Evolutionary conservation across 192 early-diverging fungal genomes (phyloP).

Genomic region (Lunasporangiospora selenospora): DNA sequence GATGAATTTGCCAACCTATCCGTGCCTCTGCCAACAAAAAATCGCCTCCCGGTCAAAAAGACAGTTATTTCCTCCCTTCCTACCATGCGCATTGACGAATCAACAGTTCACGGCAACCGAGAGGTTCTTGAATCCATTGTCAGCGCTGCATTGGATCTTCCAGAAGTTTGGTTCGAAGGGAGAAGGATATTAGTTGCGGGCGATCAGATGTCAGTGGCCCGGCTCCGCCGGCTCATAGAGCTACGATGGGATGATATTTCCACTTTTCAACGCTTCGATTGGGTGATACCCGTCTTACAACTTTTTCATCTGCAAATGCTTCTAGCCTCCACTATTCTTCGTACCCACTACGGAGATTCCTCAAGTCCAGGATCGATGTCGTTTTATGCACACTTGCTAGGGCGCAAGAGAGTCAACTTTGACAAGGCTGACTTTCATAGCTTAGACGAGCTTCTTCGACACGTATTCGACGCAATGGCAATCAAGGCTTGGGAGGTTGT

Average conservation of each 20-base stretch:
- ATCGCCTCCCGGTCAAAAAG: no score
- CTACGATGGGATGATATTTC: background rate
- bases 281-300: conserved; percentile 3
- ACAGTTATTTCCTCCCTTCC: no score
- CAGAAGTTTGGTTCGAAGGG: no score
- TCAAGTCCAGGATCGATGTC: background rate
- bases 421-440: background rate
- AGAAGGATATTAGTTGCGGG: conserved; percentile 7
- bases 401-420: background rate
- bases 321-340: conserved; percentile 4
- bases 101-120: no score
- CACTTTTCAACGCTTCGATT: background rate
- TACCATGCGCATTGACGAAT: no score
- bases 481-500: background rate
- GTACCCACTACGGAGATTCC: background rate
- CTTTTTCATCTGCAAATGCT: conserved; percentile 2
- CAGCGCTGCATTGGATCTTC: no score
- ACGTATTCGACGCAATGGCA: background rate
- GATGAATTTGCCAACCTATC: no score
- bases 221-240: background rate
- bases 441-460: background rate
- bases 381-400: conserved; percentile 2
- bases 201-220: background rate
- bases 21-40: no score
- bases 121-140: no score